phyloP scores from a whole-genome alignment of 2,329 filamentous ascomycete species.

The Aureobasidium sp. region DNA sequence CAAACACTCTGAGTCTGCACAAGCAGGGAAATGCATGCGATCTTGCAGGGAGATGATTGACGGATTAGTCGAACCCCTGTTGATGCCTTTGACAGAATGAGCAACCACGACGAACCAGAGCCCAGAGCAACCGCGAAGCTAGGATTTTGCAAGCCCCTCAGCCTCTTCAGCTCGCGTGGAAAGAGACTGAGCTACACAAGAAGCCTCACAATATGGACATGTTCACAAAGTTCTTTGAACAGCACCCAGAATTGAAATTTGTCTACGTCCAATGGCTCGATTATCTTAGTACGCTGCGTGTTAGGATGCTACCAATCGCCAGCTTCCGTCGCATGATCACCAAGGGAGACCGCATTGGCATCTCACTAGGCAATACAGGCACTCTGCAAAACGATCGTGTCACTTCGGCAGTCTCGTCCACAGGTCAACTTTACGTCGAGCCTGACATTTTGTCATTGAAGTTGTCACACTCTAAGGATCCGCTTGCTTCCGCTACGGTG shows the following conservation, averaged over 20 bases:
- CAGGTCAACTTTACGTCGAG: slow-evolving; percentile 58
- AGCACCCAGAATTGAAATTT: slow-evolving; percentile 50
- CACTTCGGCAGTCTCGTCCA: slow-evolving; percentile 46
- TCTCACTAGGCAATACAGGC: slow-evolving; percentile 57
- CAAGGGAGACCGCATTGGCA: slow-evolving; percentile 40
- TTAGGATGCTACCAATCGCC: slow-evolving; percentile 57
- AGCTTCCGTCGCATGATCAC: slow-evolving; percentile 32
- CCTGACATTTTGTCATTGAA: slow-evolving; percentile 59
- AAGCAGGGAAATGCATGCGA: neutral
- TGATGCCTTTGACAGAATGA: neutral
- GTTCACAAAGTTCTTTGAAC: slow-evolving; percentile 37
- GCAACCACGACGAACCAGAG: neutral
- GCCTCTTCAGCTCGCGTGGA: neutral
- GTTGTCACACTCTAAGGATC: slow-evolving; percentile 38
- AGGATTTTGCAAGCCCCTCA: neutral
- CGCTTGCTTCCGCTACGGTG: slow-evolving; percentile 52
- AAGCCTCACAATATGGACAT: neutral
- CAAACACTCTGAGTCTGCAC: neutral
- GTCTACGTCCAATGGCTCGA: slow-evolving; percentile 72
- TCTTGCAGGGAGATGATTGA: neutral
- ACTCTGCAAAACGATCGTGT: slow-evolving; percentile 59
- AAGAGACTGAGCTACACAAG: neutral
- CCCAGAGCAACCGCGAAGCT: slow-evolving; percentile 5
- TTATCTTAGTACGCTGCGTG: slow-evolving; percentile 60
- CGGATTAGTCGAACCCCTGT: neutral